Percentiles rank a stretch among this genome's conserved stretches.
Evolutionary conservation across 306 rosid species (phyloP).

Genomic region (Cucumis sativus): Cucumber_9930_V3 NC_026655.2:6141001-6141500

Average conservation of each 20-base stretch:
- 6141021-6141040: constrained; percentile 33
- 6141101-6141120: constrained; percentile 84
- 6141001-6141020: constrained; percentile 7
- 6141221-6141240: constrained; percentile 91
- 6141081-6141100: constrained; percentile 98
- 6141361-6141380: background rate
- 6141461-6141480: constrained; percentile 86
- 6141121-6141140: constrained; percentile 99
- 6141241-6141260: constrained; percentile 94
- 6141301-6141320: constrained; percentile 99
- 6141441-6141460: constrained; percentile 56
- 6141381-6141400: background rate
- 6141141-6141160: constrained; percentile 89
- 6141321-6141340: constrained; percentile 35
- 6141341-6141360: background rate
- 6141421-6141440: background rate
- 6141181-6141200: constrained; percentile 76
- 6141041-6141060: constrained; percentile 79
- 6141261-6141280: constrained; percentile 60
- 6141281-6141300: constrained; percentile 90
- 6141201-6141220: constrained; percentile 98
- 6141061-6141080: constrained; percentile 80
- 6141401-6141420: background rate
- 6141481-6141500: constrained; percentile 94
- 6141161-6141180: constrained; percentile 95